Base-by-base conservation (phyloP, 2,329 filamentous ascomycete species). In the Venturiaceae sp. region DNA sequence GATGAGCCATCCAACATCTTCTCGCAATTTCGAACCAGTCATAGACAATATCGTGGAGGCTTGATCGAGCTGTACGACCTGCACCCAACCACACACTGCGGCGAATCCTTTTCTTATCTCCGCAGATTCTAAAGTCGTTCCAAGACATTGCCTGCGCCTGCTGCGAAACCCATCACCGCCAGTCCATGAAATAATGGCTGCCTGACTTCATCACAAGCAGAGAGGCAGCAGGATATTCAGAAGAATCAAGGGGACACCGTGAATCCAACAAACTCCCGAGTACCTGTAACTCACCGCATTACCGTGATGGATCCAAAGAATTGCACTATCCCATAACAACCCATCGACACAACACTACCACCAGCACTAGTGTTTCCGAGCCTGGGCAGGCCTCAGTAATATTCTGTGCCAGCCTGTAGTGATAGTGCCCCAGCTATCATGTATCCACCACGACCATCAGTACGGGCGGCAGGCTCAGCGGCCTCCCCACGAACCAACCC, bases 401-500 rank as follows among this genome's bases (percentile, higher is more conserved):
- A 13, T 6, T 32, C 44, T n/a, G 13, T 13, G 14, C 26, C 26
- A 50, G 23, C 26, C 23, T n/a, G 23, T 50, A 23, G 16, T 3
- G 23, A 50, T 30, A 30, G 9, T 9, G 14, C 23, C 44, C 16
- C n/a, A n/a, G n/a, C 6, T 26, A 47, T 26, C 53, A 59, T 59
- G 54, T 54, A 54, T 28, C 58, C 52, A 26, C 52, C 58, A 34
- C 53, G 58, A 19, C 52, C 53, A 13, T 32, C 36, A 23, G 26
- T 19, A 52, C 28, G 55, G 34, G 30, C 39, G n/a, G 19, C 55
- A 21, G 41, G 34, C 55, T 58, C 55, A 26, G 26, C 58, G 19
- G 55, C 58, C 28, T 30, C 58, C 33, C 55, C 55, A 16, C 37
- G 46, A 53, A 58, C 58, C 14, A 58, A 60, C 32, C 58, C 58